These are phyloP conservation scores for Schwanniomyces sp. DNA, from an alignment of 805 yeast species.

Conservation along the genomic window DNA sequence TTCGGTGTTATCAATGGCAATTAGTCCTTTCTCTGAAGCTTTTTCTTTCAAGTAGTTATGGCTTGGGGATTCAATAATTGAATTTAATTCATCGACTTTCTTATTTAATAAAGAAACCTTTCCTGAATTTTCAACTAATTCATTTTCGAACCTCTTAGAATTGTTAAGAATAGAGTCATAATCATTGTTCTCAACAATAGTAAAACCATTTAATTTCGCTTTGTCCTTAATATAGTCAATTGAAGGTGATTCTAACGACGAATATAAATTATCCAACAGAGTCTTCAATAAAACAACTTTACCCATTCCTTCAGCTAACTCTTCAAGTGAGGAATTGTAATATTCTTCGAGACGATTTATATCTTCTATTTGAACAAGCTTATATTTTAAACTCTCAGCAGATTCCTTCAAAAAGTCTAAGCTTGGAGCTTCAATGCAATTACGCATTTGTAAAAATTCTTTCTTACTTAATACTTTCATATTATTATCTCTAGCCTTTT, in stretches of 20 bases:
- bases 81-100: neutral
- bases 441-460: slow-evolving; percentile 2
- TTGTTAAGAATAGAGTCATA: neutral
- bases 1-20: slow-evolving; percentile 5
- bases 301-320: slow-evolving; percentile 21
- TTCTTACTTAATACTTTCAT: neutral
- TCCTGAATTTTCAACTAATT: slow-evolving; percentile 4
- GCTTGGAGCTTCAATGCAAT: slow-evolving; percentile 17
- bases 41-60: slow-evolving; percentile 8
- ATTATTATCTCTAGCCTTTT: slow-evolving; percentile 1
- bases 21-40: slow-evolving; percentile 8
- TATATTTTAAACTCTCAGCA: slow-evolving; percentile 9
- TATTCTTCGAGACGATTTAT: slow-evolving; percentile 6
- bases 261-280: slow-evolving; percentile 8
- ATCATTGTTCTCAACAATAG: slow-evolving; percentile 5
- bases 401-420: slow-evolving; percentile 17
- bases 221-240: slow-evolving; percentile 9
- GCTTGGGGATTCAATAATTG: slow-evolving; percentile 15
- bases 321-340: slow-evolving; percentile 22
- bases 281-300: neutral
- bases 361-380: slow-evolving; percentile 4
- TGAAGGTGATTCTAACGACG: slow-evolving; percentile 15
- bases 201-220: slow-evolving; percentile 9
- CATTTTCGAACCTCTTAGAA: neutral
- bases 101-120: neutral